A percentile compares a stretch with the other conserved stretches of the same genome.
Conservation (phyloP, 345 rosid species). For the Chamaenerion angustifolium region DNA sequence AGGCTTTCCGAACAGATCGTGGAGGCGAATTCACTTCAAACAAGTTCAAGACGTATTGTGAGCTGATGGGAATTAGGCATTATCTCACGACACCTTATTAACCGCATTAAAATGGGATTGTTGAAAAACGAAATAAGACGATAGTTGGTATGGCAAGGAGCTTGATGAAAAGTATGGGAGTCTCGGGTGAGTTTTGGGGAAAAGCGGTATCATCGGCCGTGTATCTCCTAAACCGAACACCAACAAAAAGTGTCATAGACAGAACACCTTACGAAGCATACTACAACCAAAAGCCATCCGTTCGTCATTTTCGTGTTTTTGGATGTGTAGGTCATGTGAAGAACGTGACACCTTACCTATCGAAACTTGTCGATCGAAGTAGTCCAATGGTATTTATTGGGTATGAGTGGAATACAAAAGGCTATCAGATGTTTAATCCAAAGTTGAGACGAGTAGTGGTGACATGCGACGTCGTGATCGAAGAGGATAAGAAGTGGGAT, state of each 20-base stretch:
- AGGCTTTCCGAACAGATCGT: neutral
- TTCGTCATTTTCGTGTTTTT: neutral
- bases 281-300: too few species aligned
- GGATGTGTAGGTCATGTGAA: neutral
- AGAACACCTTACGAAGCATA: too few species aligned
- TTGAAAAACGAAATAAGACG: neutral
- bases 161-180: neutral
- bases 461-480: neutral
- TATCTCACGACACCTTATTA: neutral
- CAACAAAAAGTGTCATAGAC: neutral
- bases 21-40: too few species aligned
- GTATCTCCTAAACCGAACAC: neutral
- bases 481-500: neutral
- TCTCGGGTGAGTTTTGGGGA: too few species aligned
- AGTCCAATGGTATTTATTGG: neutral
- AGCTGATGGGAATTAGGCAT: neutral
- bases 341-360: neutral
- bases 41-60: too few species aligned
- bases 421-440: neutral
- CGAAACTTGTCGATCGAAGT: neutral
- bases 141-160: neutral
- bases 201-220: neutral
- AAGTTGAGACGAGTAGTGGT: neutral
- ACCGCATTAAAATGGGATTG: slow-evolving; percentile 6
- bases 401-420: neutral